A percentile compares a stretch with the other conserved stretches of the same genome.
phyloP scores from a whole-genome alignment of 768 basidiomycete genomes.

The Lentinus brumalis region DNA sequence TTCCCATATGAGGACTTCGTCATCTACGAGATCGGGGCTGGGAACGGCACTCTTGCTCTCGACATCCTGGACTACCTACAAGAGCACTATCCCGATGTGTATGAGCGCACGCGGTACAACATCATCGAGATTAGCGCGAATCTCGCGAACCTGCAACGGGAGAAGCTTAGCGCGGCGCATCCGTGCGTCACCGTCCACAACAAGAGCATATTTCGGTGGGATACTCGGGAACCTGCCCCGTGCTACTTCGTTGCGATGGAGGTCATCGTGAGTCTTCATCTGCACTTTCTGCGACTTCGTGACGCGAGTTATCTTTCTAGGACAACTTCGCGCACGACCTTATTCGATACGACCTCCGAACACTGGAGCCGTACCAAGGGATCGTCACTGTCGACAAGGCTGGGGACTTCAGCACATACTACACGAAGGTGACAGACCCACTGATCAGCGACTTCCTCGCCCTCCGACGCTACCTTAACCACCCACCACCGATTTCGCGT shows the following conservation, averaged over 20 bases:
- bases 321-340: slow-evolving; percentile 98
- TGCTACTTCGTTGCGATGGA: slow-evolving; percentile 96
- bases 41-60: slow-evolving; percentile 92
- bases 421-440: slow-evolving; percentile 83
- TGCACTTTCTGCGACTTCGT: not conserved
- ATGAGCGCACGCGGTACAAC: slow-evolving; percentile 87
- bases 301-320: slow-evolving; percentile 36
- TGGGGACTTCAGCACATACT: slow-evolving; percentile 84
- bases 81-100: slow-evolving; percentile 84
- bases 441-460: slow-evolving; percentile 78
- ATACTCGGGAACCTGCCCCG: slow-evolving; percentile 70
- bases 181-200: slow-evolving; percentile 70
- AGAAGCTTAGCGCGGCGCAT: slow-evolving; percentile 62
- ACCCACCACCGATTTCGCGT: slow-evolving; percentile 57
- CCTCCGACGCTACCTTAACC: slow-evolving; percentile 60
- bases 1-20: slow-evolving; percentile 96
- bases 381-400: slow-evolving; percentile 74
- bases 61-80: slow-evolving; percentile 84
- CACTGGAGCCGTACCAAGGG: slow-evolving; percentile 82
- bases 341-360: slow-evolving; percentile 83
- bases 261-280: slow-evolving; percentile 71
- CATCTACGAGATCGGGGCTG: slow-evolving; percentile 97
- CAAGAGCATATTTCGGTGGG: slow-evolving; percentile 87
- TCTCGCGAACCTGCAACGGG: slow-evolving; percentile 70
- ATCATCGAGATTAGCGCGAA: slow-evolving; percentile 93